phyloP scores from a whole-genome alignment of 2,329 filamentous ascomycete genomes.

The Purpureocillium lavendulum region DNA sequence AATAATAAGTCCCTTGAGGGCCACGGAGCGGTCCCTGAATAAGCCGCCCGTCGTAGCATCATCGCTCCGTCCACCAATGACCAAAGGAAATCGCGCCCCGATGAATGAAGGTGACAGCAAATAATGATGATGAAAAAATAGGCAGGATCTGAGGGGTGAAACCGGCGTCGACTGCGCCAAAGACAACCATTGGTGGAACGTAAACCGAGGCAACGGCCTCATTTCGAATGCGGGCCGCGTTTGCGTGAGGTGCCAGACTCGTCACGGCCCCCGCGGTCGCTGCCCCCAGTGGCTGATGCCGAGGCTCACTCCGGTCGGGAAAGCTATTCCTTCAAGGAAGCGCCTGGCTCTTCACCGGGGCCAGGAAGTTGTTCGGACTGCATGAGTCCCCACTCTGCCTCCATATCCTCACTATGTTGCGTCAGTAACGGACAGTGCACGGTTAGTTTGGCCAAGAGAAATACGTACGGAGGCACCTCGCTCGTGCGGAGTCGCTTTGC shows the following conservation, averaged over 20 bases:
- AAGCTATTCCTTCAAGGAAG: constrained; percentile 16
- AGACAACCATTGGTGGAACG: too few species aligned
- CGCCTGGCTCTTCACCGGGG: constrained; percentile 16
- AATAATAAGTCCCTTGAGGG: background rate
- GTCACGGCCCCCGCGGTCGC: too few species aligned
- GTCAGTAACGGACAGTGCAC: constrained; percentile 9
- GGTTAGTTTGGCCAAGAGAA: background rate
- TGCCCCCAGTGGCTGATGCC: background rate
- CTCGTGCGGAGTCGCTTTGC: constrained; percentile 32
- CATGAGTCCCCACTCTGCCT: constrained; percentile 25
- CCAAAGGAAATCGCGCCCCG: too few species aligned
- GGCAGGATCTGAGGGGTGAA: too few species aligned
- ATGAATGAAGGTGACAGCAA: too few species aligned
- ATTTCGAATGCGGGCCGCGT: too few species aligned
- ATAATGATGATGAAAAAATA: too few species aligned
- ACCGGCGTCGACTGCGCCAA: too few species aligned
- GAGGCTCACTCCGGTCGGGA: constrained; percentile 6
- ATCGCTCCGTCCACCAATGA: background rate
- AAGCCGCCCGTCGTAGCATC: constrained; percentile 4
- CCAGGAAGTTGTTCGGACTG: constrained; percentile 22
- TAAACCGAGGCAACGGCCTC: too few species aligned
- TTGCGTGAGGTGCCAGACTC: too few species aligned
- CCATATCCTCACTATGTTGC: constrained; percentile 23
- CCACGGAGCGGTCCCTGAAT: background rate
- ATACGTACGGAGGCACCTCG: constrained; percentile 31